Percentiles rank a stretch among this genome's conserved stretches.
These are phyloP conservation scores for Thinopyrum elongatum DNA, from an alignment of 176 grass and related monocot species.

Conservation along the genomic window DNA sequence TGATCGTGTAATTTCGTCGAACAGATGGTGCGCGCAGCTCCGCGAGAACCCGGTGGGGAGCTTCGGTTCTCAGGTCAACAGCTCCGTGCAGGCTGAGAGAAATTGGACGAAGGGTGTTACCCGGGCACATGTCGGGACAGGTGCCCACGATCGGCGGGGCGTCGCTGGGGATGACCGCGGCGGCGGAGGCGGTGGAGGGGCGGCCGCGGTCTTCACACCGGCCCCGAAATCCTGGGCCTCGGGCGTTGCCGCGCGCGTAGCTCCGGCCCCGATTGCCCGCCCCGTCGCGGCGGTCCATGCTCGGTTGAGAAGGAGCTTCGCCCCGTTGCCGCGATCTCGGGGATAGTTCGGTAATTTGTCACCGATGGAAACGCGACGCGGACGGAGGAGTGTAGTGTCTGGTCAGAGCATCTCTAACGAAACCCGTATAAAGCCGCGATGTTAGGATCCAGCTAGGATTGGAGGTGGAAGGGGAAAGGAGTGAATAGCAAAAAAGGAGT, in stretches of 20 bases:
- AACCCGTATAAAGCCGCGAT: too few species aligned
- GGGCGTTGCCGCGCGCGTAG: not conserved
- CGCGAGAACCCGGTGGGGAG: too few species aligned
- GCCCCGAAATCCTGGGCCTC: slow-evolving; percentile 25
- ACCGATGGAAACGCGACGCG: too few species aligned
- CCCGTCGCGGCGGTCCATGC: slow-evolving; percentile 35
- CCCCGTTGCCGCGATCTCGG: not conserved
- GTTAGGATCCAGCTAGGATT: too few species aligned
- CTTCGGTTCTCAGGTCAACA: not conserved
- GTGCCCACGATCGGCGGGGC: slow-evolving; percentile 46
- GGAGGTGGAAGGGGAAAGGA: too few species aligned
- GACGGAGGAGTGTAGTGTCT: too few species aligned
- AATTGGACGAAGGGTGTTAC: slow-evolving; percentile 19
- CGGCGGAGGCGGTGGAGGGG: slow-evolving; percentile 4
- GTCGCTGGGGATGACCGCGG: slow-evolving; percentile 8
- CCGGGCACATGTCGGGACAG: slow-evolving; percentile 94
- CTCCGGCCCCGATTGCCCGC: slow-evolving; percentile 8
- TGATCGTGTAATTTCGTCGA: not conserved
- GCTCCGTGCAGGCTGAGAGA: not conserved
- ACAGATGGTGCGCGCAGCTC: not conserved
- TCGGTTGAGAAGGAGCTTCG: not conserved
- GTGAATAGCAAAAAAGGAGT: too few species aligned
- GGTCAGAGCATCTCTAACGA: too few species aligned
- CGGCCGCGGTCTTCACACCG: not conserved
- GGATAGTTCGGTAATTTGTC: not conserved